Evolutionary conservation across 345 rosid genomes (phyloP).

Genomic region (Gossypium australe): DNA sequence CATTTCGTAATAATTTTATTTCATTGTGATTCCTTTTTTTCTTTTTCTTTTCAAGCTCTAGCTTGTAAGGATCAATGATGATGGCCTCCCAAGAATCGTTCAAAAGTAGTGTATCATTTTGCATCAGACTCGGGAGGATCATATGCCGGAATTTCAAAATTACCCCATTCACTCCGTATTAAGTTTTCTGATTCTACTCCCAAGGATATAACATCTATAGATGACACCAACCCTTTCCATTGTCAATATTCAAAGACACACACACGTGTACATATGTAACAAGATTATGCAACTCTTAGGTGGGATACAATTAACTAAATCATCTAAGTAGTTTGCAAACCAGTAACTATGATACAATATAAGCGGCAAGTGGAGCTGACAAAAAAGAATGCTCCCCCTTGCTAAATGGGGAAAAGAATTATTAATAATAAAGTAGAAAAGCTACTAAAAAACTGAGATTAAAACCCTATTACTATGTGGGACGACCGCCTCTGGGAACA

Average conservation of each 20-base stretch:
- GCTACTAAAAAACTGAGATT: neutral
- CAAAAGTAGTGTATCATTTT: too few species aligned
- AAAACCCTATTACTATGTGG: neutral
- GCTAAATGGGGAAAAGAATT: neutral
- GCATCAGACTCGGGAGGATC: neutral
- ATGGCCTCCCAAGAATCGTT: neutral
- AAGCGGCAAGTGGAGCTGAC: neutral
- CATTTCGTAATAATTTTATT: slow-evolving; percentile 5
- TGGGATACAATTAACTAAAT: neutral
- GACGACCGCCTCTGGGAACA: neutral
- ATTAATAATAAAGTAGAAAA: neutral
- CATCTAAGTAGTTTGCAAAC: neutral
- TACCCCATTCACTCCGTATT: neutral
- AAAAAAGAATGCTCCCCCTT: neutral
- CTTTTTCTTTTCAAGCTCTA: neutral
- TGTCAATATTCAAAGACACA: too few species aligned
- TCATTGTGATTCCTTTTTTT: neutral
- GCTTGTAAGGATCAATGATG: neutral
- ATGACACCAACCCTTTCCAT: too few species aligned
- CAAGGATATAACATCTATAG: neutral
- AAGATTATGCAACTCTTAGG: neutral
- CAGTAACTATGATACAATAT: slow-evolving; percentile 4
- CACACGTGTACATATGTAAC: neutral
- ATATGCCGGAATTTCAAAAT: neutral
- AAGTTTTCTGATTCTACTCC: neutral